A percentile compares a stretch with the other conserved stretches of the same genome.
These are phyloP conservation scores for Colletotrichum sp. DNA, from an alignment of 2,329 filamentous ascomycete genomes.

Conservation along the genomic window DNA sequence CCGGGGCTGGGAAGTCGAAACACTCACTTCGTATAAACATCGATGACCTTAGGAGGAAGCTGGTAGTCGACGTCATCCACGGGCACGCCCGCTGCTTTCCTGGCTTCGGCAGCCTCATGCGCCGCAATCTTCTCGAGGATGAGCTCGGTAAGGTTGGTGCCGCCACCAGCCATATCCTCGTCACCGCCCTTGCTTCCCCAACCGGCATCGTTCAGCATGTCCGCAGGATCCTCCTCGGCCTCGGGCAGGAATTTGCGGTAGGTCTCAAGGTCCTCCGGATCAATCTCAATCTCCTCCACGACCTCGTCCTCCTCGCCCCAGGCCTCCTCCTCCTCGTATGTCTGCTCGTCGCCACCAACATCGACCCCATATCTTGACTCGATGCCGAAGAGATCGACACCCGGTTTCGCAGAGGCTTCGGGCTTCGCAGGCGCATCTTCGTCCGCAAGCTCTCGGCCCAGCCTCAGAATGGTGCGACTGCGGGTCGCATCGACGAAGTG, in stretches of 20 bases:
- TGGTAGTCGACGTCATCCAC: conserved; percentile 86
- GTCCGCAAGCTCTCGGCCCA: conserved; percentile 86
- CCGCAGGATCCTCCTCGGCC: conserved; percentile 68
- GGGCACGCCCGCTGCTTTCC: conserved; percentile 49
- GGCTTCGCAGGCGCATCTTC: conserved; percentile 66
- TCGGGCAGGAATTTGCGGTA: conserved; percentile 89
- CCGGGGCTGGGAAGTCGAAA: neutral
- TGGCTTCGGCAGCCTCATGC: conserved; percentile 74
- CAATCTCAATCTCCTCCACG: conserved; percentile 77
- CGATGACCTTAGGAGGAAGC: conserved; percentile 87
- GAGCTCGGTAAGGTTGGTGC: conserved; percentile 86
- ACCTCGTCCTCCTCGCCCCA: conserved; percentile 83
- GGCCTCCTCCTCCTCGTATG: conserved; percentile 63
- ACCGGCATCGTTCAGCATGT: conserved; percentile 67
- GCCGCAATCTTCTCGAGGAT: conserved; percentile 94
- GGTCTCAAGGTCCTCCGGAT: conserved; percentile 85
- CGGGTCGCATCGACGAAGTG: conserved; percentile 86
- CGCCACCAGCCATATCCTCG: conserved; percentile 47
- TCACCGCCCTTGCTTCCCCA: conserved; percentile 53
- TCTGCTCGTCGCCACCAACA: conserved; percentile 51
- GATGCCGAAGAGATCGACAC: conserved; percentile 74
- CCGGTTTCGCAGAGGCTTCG: conserved; percentile 40
- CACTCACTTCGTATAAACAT: conserved; percentile 86
- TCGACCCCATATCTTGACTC: conserved; percentile 73
- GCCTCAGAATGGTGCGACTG: conserved; percentile 85